Percentiles rank a stretch among this genome's conserved stretches.
Evolutionary conservation across 1,284 basidiomycete species (phyloP).

Genomic region (Xerocomus nothofagi): DNA sequence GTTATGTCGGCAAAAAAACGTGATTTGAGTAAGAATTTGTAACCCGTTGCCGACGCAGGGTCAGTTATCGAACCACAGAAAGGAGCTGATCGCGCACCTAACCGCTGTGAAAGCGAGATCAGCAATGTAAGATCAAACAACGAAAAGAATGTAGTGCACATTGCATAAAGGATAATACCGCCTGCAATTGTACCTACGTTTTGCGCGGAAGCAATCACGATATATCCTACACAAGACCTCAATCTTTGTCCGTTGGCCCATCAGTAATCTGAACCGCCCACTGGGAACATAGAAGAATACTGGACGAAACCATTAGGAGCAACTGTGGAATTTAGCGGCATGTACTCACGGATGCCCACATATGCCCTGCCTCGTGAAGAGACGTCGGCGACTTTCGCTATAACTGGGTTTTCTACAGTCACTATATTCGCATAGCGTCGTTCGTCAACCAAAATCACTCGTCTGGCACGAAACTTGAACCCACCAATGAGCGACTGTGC

Average conservation of each 20-base stretch:
- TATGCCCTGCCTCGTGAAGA: conserved; percentile 60
- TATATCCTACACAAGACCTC: conserved; percentile 46
- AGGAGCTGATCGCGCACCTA: conserved; percentile 41
- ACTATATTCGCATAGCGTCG: conserved; percentile 29
- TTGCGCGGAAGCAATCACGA: conserved; percentile 65
- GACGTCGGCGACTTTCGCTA: conserved; percentile 79
- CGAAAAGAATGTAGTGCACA: conserved; percentile 38
- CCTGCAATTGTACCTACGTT: conserved; percentile 50
- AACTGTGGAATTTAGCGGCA: neutral
- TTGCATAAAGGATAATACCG: conserved; percentile 58
- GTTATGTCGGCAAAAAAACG: conserved; percentile 84
- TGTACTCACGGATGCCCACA: conserved; percentile 56
- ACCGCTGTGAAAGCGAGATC: conserved; percentile 39
- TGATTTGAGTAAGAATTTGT: conserved; percentile 72
- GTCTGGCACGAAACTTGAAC: conserved; percentile 13
- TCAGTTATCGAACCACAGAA: conserved; percentile 1
- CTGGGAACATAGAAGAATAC: conserved; percentile 59
- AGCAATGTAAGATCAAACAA: neutral
- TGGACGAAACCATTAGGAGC: conserved; percentile 21
- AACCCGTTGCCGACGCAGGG: conserved; percentile 45
- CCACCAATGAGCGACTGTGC: conserved; percentile 58
- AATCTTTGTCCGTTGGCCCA: neutral
- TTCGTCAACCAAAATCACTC: neutral
- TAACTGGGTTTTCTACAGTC: conserved; percentile 74
- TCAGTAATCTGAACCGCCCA: conserved; percentile 18